Conservation (phyloP, 129 eudicot species). For the Centrapalus pauciflorus region DNA sequence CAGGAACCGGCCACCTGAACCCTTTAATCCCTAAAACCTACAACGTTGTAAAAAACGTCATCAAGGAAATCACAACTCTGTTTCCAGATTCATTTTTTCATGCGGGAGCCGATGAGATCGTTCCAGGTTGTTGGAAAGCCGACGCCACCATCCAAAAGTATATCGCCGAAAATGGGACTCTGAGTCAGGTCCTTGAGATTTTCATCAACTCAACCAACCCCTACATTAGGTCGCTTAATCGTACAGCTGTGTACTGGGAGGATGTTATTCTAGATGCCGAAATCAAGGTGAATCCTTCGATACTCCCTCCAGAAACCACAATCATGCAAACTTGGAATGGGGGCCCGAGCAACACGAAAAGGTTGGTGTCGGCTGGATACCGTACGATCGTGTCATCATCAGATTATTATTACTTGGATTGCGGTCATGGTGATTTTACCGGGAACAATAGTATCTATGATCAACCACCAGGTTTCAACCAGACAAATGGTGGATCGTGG, state of each 20-base stretch:
- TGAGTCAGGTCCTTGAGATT: constrained; percentile 61
- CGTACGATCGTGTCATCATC: constrained; percentile 75
- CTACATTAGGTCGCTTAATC: constrained; percentile 53
- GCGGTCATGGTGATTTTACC: constrained; percentile 83
- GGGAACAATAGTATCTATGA: constrained; percentile 60
- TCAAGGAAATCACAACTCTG: constrained; percentile 46
- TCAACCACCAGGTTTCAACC: constrained; percentile 47
- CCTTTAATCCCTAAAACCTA: constrained; percentile 81
- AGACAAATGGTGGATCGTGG: constrained; percentile 79
- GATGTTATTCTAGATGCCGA: constrained; percentile 61
- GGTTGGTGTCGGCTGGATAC: constrained; percentile 68
- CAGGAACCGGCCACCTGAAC: constrained; percentile 92
- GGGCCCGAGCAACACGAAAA: constrained; percentile 71
- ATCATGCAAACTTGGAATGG: constrained; percentile 84
- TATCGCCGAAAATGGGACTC: constrained; percentile 49
- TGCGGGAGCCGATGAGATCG: constrained; percentile 82
- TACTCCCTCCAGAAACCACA: constrained; percentile 52
- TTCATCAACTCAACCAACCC: constrained; percentile 63
- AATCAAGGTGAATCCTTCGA: constrained; percentile 39
- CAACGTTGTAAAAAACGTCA: constrained; percentile 54
- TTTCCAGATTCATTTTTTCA: constrained; percentile 75
- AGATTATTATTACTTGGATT: constrained; percentile 76
- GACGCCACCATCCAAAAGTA: constrained; percentile 59
- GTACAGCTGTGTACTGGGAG: constrained; percentile 81
- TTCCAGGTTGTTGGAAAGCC: constrained; percentile 76